These are phyloP conservation scores for Ottelia alismoides DNA, from an alignment of 106 monocot genomes.

Conservation along the genomic window DNA sequence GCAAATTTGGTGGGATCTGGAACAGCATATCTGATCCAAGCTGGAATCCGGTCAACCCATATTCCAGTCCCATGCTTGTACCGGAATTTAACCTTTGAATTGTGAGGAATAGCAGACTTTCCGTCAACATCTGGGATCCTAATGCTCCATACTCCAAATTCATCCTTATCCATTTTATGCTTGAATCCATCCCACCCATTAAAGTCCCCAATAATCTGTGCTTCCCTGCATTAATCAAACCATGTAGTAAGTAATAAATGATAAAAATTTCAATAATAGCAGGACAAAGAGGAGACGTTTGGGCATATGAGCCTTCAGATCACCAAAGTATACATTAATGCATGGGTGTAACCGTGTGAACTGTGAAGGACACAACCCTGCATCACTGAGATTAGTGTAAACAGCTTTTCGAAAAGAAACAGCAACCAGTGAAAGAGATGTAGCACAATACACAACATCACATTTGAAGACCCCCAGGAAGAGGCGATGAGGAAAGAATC, in stretches of 20 bases:
- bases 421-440: too few relatives aligned
- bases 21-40: conserved; percentile 87
- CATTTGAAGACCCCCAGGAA: too few relatives aligned
- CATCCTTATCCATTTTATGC: conserved; percentile 66
- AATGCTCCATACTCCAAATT: conserved; percentile 87
- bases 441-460: too few relatives aligned
- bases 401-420: not conserved
- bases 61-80: conserved; percentile 63
- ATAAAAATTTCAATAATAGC: not conserved
- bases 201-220: conserved; percentile 85
- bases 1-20: conserved; percentile 62
- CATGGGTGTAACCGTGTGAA: too few relatives aligned
- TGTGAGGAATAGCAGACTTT: conserved; percentile 60
- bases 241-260: not conserved
- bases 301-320: not conserved
- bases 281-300: not conserved
- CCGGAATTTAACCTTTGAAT: conserved; percentile 80
- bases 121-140: conserved; percentile 41
- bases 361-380: too few relatives aligned
- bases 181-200: conserved; percentile 89
- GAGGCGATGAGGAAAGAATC: too few relatives aligned
- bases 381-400: too few relatives aligned
- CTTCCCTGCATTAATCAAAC: conserved; percentile 44
- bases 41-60: conserved; percentile 89
- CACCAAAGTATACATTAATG: too few relatives aligned